Percentiles rank a stretch among this genome's conserved stretches.
Conservation (phyloP, 176 grass and related monocot species). For the Calamus simplicifolius region DNA sequence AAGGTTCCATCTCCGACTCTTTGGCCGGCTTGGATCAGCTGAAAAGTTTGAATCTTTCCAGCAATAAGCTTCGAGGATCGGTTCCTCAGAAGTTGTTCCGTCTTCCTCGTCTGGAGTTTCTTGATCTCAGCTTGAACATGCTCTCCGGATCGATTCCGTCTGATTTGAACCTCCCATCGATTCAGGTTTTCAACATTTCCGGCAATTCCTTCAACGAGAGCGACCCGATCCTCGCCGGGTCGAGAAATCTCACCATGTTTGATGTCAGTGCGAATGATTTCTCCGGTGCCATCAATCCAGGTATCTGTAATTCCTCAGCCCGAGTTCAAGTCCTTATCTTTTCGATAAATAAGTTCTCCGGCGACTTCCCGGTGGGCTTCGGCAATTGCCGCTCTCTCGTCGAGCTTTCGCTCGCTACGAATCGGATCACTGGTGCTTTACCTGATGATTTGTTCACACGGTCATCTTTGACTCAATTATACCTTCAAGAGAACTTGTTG, state of each 20-base stretch:
- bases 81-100: constrained; percentile 25
- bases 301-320: constrained; percentile 29
- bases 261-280: constrained; percentile 53
- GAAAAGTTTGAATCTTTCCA: constrained; percentile 49
- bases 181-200: constrained; percentile 61
- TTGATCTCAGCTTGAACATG: constrained; percentile 72
- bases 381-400: constrained; percentile 37
- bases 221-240: constrained; percentile 40
- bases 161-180: constrained; percentile 29
- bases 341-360: constrained; percentile 49
- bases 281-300: constrained; percentile 35
- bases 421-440: constrained; percentile 44
- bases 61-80: constrained; percentile 37
- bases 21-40: constrained; percentile 42
- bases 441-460: constrained; percentile 52
- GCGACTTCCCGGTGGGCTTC: constrained; percentile 35
- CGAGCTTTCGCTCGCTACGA: constrained; percentile 56
- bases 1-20: constrained; percentile 35
- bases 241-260: constrained; percentile 41
- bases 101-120: constrained; percentile 30
- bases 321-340: constrained; percentile 45
- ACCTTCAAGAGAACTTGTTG: constrained; percentile 57
- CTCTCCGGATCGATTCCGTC: constrained; percentile 47
- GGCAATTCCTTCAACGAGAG: constrained; percentile 52
- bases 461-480: constrained; percentile 31